These are phyloP conservation scores for Peribolospora kevripleyi DNA, from an alignment of 768 basidiomycete species.

Conservation along the genomic window DNA sequence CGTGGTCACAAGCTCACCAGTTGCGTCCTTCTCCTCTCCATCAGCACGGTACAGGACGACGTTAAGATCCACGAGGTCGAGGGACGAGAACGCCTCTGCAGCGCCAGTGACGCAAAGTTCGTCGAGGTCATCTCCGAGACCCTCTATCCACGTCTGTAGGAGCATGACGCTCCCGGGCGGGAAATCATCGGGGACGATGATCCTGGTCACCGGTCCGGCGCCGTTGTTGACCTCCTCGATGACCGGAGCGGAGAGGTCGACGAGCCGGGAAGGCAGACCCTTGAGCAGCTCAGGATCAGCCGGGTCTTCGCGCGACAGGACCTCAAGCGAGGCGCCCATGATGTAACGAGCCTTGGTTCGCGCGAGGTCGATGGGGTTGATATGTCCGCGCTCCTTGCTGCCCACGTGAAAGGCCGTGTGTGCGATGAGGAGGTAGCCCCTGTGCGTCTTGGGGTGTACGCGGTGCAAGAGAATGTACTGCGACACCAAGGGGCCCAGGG, in stretches of 20 bases:
- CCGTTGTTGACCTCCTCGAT: constrained; percentile 38
- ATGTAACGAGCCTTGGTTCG: constrained; percentile 59
- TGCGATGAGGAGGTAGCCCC: constrained; percentile 73
- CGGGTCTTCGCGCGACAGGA: constrained; percentile 32
- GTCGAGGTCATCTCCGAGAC: constrained; percentile 46
- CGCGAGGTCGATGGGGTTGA: constrained; percentile 59
- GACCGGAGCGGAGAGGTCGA: constrained; percentile 35
- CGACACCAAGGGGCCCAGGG: background rate
- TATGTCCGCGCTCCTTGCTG: constrained; percentile 49
- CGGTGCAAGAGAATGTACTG: constrained; percentile 87
- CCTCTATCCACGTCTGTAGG: constrained; percentile 62
- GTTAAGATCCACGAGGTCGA: constrained; percentile 73
- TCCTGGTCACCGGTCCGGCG: constrained; percentile 48
- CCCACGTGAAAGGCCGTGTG: constrained; percentile 63
- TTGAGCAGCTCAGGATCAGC: constrained; percentile 32
- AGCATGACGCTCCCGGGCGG: constrained; percentile 91
- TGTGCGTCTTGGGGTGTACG: constrained; percentile 68
- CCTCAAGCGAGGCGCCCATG: constrained; percentile 47
- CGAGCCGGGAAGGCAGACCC: constrained; percentile 47
- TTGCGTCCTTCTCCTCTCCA: constrained; percentile 76
- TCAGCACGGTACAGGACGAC: constrained; percentile 64
- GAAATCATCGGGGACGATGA: constrained; percentile 63
- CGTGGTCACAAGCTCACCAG: constrained; percentile 18
- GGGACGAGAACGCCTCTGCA: constrained; percentile 41
- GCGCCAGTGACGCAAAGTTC: constrained; percentile 44